Evolutionary conservation across 1,284 basidiomycete species (phyloP).

Genomic region (Cutaneotrichosporon mucoides): DNA sequence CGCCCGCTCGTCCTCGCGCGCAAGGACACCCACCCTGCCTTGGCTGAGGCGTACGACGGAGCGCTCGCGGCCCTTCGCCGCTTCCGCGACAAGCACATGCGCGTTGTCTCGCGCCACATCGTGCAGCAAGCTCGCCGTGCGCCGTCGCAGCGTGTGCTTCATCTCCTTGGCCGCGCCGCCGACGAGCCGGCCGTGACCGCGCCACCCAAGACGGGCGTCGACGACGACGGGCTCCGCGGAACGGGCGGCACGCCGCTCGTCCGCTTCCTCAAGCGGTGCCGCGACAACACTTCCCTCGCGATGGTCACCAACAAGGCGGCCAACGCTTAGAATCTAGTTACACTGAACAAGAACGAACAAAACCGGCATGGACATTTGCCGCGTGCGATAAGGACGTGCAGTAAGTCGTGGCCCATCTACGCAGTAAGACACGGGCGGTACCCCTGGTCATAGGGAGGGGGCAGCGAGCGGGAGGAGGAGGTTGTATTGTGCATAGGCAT

Average conservation of each 20-base stretch:
- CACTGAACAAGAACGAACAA: neutral
- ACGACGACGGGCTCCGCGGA: conserved; percentile 60
- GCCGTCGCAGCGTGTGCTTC: conserved; percentile 34
- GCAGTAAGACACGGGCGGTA: conserved; percentile 6
- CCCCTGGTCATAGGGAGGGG: conserved; percentile 3
- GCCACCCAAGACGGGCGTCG: neutral
- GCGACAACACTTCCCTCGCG: conserved; percentile 69
- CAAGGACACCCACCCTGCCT: conserved; percentile 38
- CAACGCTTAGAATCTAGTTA: neutral
- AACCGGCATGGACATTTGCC: conserved; percentile 6
- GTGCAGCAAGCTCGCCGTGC: conserved; percentile 58
- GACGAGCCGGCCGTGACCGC: conserved; percentile 7
- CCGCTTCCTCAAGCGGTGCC: conserved; percentile 71
- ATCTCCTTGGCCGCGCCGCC: conserved; percentile 26
- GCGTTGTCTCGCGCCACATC: conserved; percentile 79
- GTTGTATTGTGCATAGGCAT: neutral
- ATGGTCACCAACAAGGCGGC: conserved; percentile 33
- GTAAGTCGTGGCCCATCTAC: conserved; percentile 5
- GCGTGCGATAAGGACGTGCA: conserved; percentile 5
- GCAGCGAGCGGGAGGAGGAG: neutral
- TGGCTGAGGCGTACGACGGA: conserved; percentile 66
- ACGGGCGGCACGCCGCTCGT: conserved; percentile 84
- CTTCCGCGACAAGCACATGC: conserved; percentile 83
- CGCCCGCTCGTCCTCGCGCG: conserved; percentile 45
- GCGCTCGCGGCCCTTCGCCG: conserved; percentile 69